Conservation (phyloP, 2,329 filamentous ascomycete species). For the Pseudocercospora fuligena region DNA sequence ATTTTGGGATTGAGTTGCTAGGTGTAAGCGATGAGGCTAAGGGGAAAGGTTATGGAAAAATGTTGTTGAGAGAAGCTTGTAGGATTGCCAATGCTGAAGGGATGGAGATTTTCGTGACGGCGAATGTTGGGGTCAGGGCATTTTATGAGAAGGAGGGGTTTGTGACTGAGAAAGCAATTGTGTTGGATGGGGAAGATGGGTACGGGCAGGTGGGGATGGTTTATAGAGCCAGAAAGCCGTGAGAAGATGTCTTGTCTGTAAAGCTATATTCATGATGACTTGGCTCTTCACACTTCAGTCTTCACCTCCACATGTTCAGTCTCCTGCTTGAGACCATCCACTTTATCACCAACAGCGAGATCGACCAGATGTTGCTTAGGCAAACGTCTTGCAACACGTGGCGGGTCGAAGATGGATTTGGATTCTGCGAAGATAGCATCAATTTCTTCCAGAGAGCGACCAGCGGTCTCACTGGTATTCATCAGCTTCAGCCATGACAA, state of each 20-base stretch:
- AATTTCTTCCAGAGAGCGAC: slow-evolving; percentile 45
- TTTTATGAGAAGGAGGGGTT: slow-evolving; percentile 12
- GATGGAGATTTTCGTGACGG: slow-evolving; percentile 27
- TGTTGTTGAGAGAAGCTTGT: slow-evolving; percentile 29
- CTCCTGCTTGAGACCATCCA: not conserved
- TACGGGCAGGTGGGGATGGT: not conserved
- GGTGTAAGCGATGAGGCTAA: slow-evolving; percentile 28
- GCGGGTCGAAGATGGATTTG: slow-evolving; percentile 1
- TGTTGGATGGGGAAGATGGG: not conserved
- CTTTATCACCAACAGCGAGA: not conserved
- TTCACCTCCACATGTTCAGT: not conserved
- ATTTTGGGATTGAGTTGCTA: slow-evolving; percentile 27
- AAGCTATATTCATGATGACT: not conserved
- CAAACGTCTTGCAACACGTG: not conserved
- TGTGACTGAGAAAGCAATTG: not conserved
- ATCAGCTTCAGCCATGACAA: no score
- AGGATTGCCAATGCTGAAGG: slow-evolving; percentile 26
- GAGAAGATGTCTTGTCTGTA: not conserved
- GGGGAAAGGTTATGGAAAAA: slow-evolving; percentile 25
- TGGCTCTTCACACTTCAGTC: not conserved
- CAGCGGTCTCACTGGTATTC: slow-evolving; percentile 23
- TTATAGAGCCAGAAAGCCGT: not conserved
- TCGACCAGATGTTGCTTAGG: slow-evolving; percentile 3
- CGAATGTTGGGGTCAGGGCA: slow-evolving; percentile 20
- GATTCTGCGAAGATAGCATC: slow-evolving; percentile 4